Evolutionary conservation across 352 stramenopile species (phyloP).

Genomic region (Plasmopara viticola): DNA sequence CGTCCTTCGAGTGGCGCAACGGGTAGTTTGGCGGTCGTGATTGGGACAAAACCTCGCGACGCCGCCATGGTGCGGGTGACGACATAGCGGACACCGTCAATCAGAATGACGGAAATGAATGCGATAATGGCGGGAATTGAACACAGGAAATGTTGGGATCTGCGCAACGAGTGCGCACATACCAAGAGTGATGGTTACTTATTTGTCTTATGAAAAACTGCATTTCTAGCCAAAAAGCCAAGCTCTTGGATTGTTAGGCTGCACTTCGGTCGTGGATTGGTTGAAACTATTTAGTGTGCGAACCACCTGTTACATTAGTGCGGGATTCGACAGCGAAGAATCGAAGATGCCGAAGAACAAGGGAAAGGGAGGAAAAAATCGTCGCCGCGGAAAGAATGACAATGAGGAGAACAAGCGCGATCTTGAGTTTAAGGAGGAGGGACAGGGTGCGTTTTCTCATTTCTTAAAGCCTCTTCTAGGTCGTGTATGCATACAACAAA

Average conservation of each 20-base stretch:
- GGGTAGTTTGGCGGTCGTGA: conserved; percentile 17
- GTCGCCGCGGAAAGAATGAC: conserved; percentile 96
- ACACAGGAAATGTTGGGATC: too few species aligned
- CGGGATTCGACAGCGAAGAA: conserved; percentile 18
- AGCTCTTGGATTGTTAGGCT: neutral
- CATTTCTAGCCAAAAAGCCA: neutral
- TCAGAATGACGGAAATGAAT: neutral
- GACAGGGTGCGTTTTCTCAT: conserved; percentile 77
- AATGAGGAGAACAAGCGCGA: conserved; percentile 98
- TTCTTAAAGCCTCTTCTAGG: conserved; percentile 3
- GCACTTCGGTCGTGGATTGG: conserved; percentile 11
- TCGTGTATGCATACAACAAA: conserved; percentile 7
- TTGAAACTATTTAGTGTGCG: conserved; percentile 12
- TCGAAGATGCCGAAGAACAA: conserved; percentile 83
- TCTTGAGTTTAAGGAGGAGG: conserved; percentile 99
- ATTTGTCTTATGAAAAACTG: neutral
- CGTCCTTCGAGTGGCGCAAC: conserved; percentile 20
- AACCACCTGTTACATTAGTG: conserved; percentile 25
- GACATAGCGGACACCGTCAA: conserved; percentile 13
- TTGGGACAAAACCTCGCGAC: conserved; percentile 15
- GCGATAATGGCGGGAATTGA: too few species aligned
- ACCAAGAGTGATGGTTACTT: conserved; percentile 1
- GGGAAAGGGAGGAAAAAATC: conserved; percentile 98
- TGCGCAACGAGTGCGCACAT: conserved; percentile 1
- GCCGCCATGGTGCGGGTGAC: conserved; percentile 14